Evolutionary conservation across 2,329 filamentous ascomycete species (phyloP).

Genomic region (Fusarium humuli): DNA sequence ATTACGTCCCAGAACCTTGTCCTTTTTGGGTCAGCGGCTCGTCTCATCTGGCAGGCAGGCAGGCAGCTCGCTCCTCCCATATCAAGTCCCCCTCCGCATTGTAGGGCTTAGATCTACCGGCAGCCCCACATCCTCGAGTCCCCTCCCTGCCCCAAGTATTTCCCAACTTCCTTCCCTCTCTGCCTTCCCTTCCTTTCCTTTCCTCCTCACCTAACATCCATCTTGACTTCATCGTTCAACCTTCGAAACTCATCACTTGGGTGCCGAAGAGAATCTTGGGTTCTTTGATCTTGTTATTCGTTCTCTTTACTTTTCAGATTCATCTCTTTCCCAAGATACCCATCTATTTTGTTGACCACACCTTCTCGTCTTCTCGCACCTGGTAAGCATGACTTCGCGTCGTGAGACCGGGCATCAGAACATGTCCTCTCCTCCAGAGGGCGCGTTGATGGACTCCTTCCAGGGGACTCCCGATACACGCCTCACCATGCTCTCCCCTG

Average conservation of each 20-base stretch:
- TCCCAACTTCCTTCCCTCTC: slow-evolving; percentile 14
- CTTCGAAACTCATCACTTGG: slow-evolving; percentile 27
- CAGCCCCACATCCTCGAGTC: slow-evolving; percentile 8
- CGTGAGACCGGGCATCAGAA: slow-evolving; percentile 56
- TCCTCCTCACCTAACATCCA: slow-evolving; percentile 24
- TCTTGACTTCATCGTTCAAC: slow-evolving; percentile 23
- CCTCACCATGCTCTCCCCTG: slow-evolving; percentile 72
- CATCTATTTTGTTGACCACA: slow-evolving; percentile 10
- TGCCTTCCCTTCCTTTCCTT: slow-evolving; percentile 1
- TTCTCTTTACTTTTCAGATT: slow-evolving; percentile 21
- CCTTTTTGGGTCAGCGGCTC: slow-evolving; percentile 1
- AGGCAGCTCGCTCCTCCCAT: slow-evolving; percentile 23
- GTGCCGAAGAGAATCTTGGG: slow-evolving; percentile 25
- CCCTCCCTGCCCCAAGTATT: slow-evolving; percentile 10
- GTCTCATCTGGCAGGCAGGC: slow-evolving; percentile 9
- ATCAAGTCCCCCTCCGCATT: neutral
- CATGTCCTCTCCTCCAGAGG: slow-evolving; percentile 64
- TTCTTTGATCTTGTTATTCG: slow-evolving; percentile 31
- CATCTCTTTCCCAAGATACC: slow-evolving; percentile 11
- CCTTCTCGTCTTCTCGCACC: neutral
- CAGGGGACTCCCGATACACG: slow-evolving; percentile 74
- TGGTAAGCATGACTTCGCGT: slow-evolving; percentile 53
- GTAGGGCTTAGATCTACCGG: slow-evolving; percentile 1
- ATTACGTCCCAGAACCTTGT: slow-evolving; percentile 15
- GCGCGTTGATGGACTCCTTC: slow-evolving; percentile 65